Base-by-base conservation (phyloP, 1,284 basidiomycete genomes). In the Fomitiporia mediterranea region DNA sequence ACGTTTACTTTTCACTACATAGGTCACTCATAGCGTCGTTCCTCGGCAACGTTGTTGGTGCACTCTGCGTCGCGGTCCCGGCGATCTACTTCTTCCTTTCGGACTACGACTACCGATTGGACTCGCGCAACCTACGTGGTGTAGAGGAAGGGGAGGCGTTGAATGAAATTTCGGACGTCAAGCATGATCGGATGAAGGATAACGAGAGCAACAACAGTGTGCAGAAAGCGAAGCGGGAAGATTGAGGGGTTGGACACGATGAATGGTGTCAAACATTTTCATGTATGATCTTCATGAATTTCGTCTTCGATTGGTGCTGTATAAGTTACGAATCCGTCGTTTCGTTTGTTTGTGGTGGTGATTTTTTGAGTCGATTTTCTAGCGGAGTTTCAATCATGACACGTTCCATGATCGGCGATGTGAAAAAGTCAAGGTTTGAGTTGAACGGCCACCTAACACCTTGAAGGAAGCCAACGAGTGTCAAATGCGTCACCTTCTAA, bases 11-110 rank as follows among this genome's bases (percentile, higher is more conserved):
- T 40, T 8, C n/a, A 25, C 25, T 49, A 21, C 27, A 27, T 13
- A 59, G 83, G 63, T 86, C 84, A 2, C 67, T 89, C 49, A 81
- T 89, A 60, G 82, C 86, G 0, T 68, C 84, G 0, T 83, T 80
- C 66, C 60, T 89, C 50, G 86, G 87, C 30, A 89, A 89, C 69
- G 76, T 84, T 37, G 70, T 89, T 15, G 87, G 87, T 4, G 87
- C 76, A 6, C 69, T 84, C 34, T 69, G 86, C 40, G 82, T 89
- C 30, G 84, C 72, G 9, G 64, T 86, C 1, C 85, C 85, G 7
- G 81, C 76, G 1, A 68, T 74, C 6, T 84, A 84, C 65, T 82
- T 83, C 69, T 82, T 81, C 62, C 74, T 85, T 3, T 63, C 67
- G n/a, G 79, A 84, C 63, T 79, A 76, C 67, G 65, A 69, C 27